A percentile compares a stretch with the other conserved stretches of the same genome.
phyloP scores from a whole-genome alignment of 2,329 filamentous ascomycete species.

The Cyphellophora attinorum region DNA sequence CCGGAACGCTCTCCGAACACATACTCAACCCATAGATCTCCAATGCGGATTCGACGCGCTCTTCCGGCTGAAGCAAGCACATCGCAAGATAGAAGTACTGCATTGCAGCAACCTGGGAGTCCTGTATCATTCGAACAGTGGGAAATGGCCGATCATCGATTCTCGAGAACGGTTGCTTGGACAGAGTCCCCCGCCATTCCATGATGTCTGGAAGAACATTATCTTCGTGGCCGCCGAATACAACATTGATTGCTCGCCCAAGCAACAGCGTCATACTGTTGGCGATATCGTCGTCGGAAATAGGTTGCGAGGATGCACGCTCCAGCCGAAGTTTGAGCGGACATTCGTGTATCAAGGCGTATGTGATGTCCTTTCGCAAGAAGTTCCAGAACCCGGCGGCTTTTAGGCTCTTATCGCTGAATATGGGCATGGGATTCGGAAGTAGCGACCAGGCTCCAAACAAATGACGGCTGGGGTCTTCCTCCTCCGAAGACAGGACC shows the following conservation, averaged over 20 bases:
- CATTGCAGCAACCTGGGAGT: slow-evolving; percentile 34
- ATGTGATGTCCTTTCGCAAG: slow-evolving; percentile 43
- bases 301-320: slow-evolving; percentile 10
- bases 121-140: slow-evolving; percentile 29
- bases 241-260: slow-evolving; percentile 33
- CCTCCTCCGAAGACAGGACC: slow-evolving; percentile 30
- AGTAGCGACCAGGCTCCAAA: slow-evolving; percentile 39
- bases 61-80: slow-evolving; percentile 21
- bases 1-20: slow-evolving; percentile 31
- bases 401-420: slow-evolving; percentile 22
- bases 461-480: slow-evolving; percentile 36
- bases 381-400: slow-evolving; percentile 43
- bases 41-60: slow-evolving; percentile 10
- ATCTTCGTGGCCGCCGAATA: slow-evolving; percentile 19
- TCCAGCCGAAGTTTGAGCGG: slow-evolving; percentile 32
- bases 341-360: slow-evolving; percentile 37
- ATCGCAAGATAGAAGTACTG: slow-evolving; percentile 34
- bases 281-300: slow-evolving; percentile 25
- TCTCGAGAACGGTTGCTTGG: slow-evolving; percentile 24
- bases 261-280: slow-evolving; percentile 35
- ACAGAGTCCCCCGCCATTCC: slow-evolving; percentile 25
- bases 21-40: slow-evolving; percentile 37
- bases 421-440: slow-evolving; percentile 20
- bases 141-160: slow-evolving; percentile 23
- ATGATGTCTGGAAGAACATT: slow-evolving; percentile 16